These are phyloP conservation scores for Nepenthes gracilis DNA, from an alignment of 148 eudicot genomes.

Conservation along the genomic window DNA sequence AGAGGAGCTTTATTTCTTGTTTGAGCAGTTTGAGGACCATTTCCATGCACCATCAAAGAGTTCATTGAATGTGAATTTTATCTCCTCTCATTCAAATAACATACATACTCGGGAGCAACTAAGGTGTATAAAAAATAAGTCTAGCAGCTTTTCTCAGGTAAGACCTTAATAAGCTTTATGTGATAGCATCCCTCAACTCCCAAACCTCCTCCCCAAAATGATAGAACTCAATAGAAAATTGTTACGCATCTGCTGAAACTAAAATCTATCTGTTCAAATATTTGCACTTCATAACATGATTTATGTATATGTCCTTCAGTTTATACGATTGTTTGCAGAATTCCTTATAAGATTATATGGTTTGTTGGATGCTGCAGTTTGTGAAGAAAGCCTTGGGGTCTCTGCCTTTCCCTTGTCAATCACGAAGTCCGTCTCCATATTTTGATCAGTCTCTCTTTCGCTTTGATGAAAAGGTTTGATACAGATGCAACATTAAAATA, in stretches of 20 bases:
- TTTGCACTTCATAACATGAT: background rate
- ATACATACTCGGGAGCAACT: conserved; percentile 78
- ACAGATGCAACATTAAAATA: background rate
- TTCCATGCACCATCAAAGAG: conserved; percentile 59
- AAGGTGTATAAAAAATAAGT: conserved; percentile 59
- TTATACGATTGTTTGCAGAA: background rate
- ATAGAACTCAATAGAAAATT: too few species aligned
- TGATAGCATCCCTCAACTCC: background rate
- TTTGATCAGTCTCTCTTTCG: conserved; percentile 96
- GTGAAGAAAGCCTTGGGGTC: conserved; percentile 78
- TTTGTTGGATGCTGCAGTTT: conserved; percentile 53
- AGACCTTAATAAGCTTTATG: background rate
- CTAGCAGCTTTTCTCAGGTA: conserved; percentile 77
- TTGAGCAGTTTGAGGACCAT: conserved; percentile 78
- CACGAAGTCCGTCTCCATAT: conserved; percentile 94
- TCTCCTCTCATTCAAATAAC: conserved; percentile 86
- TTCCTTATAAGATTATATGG: background rate
- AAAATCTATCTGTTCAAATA: background rate
- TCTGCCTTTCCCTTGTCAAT: conserved; percentile 79
- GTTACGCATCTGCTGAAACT: too few species aligned
- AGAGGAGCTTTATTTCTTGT: conserved; percentile 81
- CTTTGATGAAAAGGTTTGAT: conserved; percentile 86
- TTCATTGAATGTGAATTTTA: conserved; percentile 63
- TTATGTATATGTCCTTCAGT: background rate
- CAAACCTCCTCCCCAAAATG: background rate